These are phyloP conservation scores for Ramaria sp. DNA, from an alignment of 768 basidiomycete genomes.

Conservation along the genomic window DNA sequence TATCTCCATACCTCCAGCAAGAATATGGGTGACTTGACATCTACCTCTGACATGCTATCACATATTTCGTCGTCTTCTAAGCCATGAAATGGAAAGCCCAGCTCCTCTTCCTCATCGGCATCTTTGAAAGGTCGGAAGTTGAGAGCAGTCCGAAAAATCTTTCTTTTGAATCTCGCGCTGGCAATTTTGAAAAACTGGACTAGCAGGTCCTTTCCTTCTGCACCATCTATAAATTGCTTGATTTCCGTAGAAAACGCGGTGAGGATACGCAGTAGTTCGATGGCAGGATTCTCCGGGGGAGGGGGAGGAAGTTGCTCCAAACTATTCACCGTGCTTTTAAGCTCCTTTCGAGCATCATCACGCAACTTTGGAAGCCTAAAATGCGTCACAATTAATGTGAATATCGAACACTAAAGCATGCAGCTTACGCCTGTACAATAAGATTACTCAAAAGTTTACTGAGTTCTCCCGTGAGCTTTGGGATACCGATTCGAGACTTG, in stretches of 20 bases:
- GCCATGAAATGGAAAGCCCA: no score
- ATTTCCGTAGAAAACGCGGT: neutral
- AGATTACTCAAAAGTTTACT: neutral
- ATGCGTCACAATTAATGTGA: neutral
- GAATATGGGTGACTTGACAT: neutral
- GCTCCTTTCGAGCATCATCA: neutral
- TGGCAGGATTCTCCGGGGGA: neutral
- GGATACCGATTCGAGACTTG: neutral
- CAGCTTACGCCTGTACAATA: neutral
- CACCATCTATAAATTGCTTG: neutral
- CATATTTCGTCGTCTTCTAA: neutral
- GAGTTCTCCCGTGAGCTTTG: neutral
- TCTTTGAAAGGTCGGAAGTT: neutral
- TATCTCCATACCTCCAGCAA: neutral
- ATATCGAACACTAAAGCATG: neutral
- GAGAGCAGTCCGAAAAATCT: neutral
- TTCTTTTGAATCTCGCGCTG: neutral
- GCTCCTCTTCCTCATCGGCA: neutral
- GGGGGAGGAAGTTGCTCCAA: neutral
- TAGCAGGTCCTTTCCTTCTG: neutral
- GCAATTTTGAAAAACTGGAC: neutral
- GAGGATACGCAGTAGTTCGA: neutral
- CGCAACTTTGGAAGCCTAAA: neutral
- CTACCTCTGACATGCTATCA: neutral
- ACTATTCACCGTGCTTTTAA: neutral